A percentile compares a stretch with the other conserved stretches of the same genome.
phyloP scores from a whole-genome alignment of 2,329 filamentous ascomycete species.

The Berkeleyomyces basicola region DNA sequence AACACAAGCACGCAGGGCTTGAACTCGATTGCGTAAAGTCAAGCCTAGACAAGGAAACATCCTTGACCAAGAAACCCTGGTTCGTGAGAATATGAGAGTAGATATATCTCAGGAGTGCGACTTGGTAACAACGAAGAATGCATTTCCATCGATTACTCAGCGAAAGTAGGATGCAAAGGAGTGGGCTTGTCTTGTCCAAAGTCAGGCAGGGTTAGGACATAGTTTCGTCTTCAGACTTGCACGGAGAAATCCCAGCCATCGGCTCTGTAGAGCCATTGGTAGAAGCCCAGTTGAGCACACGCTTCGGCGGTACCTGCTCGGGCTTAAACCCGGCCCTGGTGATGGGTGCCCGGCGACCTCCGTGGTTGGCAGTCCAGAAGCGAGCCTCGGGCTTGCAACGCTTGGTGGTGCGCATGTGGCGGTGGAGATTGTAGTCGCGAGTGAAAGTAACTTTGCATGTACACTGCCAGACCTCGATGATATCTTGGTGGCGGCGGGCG shows the following conservation, averaged over 20 bases:
- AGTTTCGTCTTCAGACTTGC: neutral
- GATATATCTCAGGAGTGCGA: neutral
- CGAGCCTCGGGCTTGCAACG: neutral
- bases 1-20: too few relatives aligned
- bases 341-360: constrained; percentile 4
- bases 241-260: neutral
- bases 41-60: too few relatives aligned
- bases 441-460: constrained; percentile 8
- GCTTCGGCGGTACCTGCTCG: neutral
- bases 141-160: neutral
- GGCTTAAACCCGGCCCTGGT: neutral
- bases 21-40: too few relatives aligned
- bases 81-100: too few relatives aligned
- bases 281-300: neutral
- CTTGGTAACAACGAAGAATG: neutral
- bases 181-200: neutral
- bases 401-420: constrained; percentile 1
- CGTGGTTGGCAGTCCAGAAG: neutral
- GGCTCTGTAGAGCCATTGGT: neutral
- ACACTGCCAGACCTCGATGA: constrained; percentile 4
- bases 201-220: neutral
- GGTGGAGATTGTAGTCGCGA: constrained; percentile 11
- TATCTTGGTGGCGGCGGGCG: constrained; percentile 2
- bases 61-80: too few relatives aligned
- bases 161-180: too few relatives aligned